Percentiles rank a stretch among this genome's conserved stretches.
Evolutionary conservation across 129 eudicot genomes (phyloP).

Genomic region (Pittosporum tobira): DNA sequence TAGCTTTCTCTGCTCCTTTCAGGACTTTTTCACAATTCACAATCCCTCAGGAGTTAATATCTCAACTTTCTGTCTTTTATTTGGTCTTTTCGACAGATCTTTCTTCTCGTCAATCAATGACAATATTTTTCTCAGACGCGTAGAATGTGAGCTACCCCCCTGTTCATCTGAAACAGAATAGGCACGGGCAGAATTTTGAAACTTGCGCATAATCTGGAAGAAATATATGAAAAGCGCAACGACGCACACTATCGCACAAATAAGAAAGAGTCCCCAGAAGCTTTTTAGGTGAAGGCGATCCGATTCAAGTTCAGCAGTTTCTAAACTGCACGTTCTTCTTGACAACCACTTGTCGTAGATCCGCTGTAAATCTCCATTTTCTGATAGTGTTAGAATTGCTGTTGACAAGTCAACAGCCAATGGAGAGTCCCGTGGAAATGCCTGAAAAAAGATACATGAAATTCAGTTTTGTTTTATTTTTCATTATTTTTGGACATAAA

Average conservation of each 20-base stretch:
- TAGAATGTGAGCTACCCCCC: constrained; percentile 34
- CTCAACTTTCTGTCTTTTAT: constrained; percentile 59
- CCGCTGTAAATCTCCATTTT: constrained; percentile 80
- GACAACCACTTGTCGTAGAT: constrained; percentile 88
- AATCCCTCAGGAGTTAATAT: constrained; percentile 29
- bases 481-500: neutral
- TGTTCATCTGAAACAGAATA: constrained; percentile 22
- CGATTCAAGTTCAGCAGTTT: constrained; percentile 60
- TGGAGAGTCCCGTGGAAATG: constrained; percentile 91
- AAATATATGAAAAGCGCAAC: constrained; percentile 60
- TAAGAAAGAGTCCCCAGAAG: constrained; percentile 73
- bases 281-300: constrained; percentile 70
- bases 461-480: no score
- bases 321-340: constrained; percentile 50
- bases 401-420: constrained; percentile 75
- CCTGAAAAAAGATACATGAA: constrained; percentile 27
- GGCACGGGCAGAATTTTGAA: constrained; percentile 18
- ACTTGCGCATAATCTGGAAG: constrained; percentile 38
- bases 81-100: constrained; percentile 36
- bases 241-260: constrained; percentile 66
- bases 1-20: constrained; percentile 17
- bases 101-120: constrained; percentile 67
- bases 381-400: constrained; percentile 67
- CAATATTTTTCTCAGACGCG: constrained; percentile 40
- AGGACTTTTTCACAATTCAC: constrained; percentile 25